These are phyloP conservation scores for Ascochyta fabae DNA, from an alignment of 2,329 filamentous ascomycete species.

Conservation along the genomic window DNA sequence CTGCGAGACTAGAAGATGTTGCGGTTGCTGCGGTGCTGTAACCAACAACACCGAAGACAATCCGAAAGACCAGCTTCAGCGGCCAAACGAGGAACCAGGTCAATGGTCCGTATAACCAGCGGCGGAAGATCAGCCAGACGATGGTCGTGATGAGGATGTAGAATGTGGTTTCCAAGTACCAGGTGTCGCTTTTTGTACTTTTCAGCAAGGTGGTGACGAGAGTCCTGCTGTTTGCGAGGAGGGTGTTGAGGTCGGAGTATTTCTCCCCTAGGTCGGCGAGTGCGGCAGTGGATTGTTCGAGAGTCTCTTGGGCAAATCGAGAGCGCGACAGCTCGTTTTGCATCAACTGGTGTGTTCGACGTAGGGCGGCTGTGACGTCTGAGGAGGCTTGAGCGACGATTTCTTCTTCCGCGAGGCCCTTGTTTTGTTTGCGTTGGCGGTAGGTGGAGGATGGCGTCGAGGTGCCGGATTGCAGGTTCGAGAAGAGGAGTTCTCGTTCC, in stretches of 20 bases:
- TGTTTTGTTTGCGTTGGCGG: conserved; percentile 47
- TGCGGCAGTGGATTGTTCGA: conserved; percentile 82
- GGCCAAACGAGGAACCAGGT: conserved; percentile 91
- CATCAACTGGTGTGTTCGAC: conserved; percentile 86
- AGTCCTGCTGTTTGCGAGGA: conserved; percentile 75
- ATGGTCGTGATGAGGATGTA: conserved; percentile 81
- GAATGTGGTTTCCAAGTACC: conserved; percentile 92
- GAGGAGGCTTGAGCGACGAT: conserved; percentile 75
- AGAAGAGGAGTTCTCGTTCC: conserved; percentile 78
- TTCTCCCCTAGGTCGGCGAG: conserved; percentile 80
- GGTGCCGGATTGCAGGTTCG: conserved; percentile 61
- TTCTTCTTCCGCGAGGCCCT: conserved; percentile 72
- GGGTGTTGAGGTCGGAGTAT: conserved; percentile 78
- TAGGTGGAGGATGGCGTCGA: conserved; percentile 45
- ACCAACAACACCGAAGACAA: conserved; percentile 63
- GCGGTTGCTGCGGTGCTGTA: conserved; percentile 51
- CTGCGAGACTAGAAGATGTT: conserved; percentile 25
- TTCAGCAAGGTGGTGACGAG: conserved; percentile 79
- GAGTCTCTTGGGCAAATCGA: conserved; percentile 86
- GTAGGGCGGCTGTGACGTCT: conserved; percentile 83
- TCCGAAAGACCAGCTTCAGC: conserved; percentile 69
- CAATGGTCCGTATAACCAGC: conserved; percentile 84
- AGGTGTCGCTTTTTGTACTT: conserved; percentile 95
- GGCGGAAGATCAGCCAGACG: conserved; percentile 83
- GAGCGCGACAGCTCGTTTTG: conserved; percentile 83